Conservation (phyloP, 2,329 filamentous ascomycete species). For the Periconia sp. region DNA sequence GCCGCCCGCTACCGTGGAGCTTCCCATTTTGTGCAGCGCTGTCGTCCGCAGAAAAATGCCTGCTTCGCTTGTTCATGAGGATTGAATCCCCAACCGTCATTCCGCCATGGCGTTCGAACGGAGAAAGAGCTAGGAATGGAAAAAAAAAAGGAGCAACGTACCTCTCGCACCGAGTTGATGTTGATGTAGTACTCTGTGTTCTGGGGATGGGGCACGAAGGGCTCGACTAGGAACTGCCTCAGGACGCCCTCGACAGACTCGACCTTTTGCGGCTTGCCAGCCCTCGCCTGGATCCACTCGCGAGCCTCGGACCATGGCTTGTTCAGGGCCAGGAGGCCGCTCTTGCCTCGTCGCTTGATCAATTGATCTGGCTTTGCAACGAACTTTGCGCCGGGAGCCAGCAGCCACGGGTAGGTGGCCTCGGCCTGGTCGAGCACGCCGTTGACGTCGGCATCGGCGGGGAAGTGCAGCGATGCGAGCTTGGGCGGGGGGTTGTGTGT, state of each 20-base stretch:
- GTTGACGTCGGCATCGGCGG: constrained; percentile 82
- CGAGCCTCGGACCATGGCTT: constrained; percentile 95
- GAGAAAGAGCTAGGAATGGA: constrained; percentile 4
- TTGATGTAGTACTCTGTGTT: constrained; percentile 99
- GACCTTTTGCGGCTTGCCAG: constrained; percentile 90
- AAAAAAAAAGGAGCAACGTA: constrained; percentile 63
- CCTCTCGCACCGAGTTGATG: constrained; percentile 99
- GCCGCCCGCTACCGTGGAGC: constrained; percentile 27
- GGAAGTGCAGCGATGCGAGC: constrained; percentile 91
- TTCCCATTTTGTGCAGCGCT: constrained; percentile 16
- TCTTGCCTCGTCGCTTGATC: constrained; percentile 99
- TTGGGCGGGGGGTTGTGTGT: constrained; percentile 93
- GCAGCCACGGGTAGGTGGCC: constrained; percentile 94
- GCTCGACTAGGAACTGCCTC: constrained; percentile 96
- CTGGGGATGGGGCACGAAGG: constrained; percentile 93
- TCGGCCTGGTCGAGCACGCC: constrained; percentile 94
- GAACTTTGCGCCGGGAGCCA: constrained; percentile 83
- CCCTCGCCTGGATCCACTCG: constrained; percentile 91
- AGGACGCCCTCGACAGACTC: constrained; percentile 89
- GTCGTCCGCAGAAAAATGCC: neutral
- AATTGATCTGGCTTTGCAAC: constrained; percentile 99
- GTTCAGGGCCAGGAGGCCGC: constrained; percentile 92
- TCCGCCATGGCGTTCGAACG: constrained; percentile 6
- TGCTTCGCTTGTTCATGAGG: constrained; percentile 1
- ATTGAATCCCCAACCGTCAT: neutral